Conservation (phyloP, 345 rosid genomes). For the Eucalyptus curtisii region DNA sequence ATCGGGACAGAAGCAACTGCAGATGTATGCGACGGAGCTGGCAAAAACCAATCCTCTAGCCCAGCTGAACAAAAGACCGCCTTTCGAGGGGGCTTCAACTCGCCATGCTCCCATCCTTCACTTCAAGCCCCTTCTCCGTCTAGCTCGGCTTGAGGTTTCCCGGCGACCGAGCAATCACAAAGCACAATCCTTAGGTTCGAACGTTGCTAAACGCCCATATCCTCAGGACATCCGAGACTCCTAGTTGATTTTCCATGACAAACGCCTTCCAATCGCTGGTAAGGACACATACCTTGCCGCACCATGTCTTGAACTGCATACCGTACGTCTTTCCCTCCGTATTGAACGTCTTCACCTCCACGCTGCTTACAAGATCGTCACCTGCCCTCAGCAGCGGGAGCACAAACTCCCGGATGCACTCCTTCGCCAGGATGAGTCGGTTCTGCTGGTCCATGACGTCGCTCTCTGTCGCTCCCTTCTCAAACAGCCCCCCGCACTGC, state of each 20-base stretch:
- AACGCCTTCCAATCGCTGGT: neutral
- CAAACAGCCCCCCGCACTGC: neutral
- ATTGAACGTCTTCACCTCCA: neutral
- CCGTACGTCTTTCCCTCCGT: neutral
- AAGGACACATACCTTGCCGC: neutral
- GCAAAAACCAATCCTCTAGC: neutral
- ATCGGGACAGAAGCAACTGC: neutral
- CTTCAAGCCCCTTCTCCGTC: neutral
- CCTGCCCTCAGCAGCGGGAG: too few relatives aligned
- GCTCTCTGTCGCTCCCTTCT: neutral
- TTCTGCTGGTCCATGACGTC: neutral
- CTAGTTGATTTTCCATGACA: neutral
- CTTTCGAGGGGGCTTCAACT: neutral
- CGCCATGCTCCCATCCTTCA: neutral
- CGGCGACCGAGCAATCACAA: neutral
- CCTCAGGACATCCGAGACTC: neutral
- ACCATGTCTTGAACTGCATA: neutral
- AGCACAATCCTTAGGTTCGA: neutral
- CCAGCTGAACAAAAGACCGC: neutral
- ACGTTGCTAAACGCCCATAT: neutral
- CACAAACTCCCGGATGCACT: neutral
- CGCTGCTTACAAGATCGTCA: too few relatives aligned
- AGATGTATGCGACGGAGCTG: neutral
- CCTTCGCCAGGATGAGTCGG: neutral
- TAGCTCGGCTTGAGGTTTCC: neutral